Evolutionary conservation across 495 filamentous ascomycete species (phyloP).

Genomic region (Parachaetomium inaequale): DNA sequence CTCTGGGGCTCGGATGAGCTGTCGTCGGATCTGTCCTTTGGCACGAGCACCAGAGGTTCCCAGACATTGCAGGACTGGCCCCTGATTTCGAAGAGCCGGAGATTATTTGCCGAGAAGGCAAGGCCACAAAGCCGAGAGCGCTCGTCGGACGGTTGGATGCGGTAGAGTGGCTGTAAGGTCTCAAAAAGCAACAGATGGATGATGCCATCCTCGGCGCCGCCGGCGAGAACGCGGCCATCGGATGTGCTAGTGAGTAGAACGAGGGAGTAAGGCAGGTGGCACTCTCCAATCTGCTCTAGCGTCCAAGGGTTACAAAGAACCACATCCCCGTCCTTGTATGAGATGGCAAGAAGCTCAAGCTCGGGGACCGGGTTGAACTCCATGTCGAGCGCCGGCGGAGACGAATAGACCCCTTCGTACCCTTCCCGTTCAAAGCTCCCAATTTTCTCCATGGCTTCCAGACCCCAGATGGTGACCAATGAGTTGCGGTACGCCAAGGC

Average conservation of each 20-base stretch:
- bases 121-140: too few species aligned
- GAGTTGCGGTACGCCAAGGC: background rate
- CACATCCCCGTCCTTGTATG: too few species aligned
- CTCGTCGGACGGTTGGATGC: background rate
- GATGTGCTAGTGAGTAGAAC: background rate
- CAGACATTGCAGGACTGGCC: background rate
- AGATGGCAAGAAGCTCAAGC: background rate
- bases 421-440: background rate
- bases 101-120: background rate
- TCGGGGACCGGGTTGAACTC: constrained; percentile 13
- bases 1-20: background rate
- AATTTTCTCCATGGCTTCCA: background rate
- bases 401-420: background rate
- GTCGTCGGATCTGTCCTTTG: background rate
- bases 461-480: background rate
- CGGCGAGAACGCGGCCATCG: background rate
- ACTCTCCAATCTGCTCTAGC: background rate
- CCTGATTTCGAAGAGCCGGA: background rate
- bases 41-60: background rate
- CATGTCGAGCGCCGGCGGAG: constrained; percentile 2
- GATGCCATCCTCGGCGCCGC: background rate
- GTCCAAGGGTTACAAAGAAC: too few species aligned
- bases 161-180: background rate
- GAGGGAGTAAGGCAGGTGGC: background rate
- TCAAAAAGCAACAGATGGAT: background rate